Conservation (phyloP, 2,329 filamentous ascomycete species). For the Scedosporium dehoogii region DNA sequence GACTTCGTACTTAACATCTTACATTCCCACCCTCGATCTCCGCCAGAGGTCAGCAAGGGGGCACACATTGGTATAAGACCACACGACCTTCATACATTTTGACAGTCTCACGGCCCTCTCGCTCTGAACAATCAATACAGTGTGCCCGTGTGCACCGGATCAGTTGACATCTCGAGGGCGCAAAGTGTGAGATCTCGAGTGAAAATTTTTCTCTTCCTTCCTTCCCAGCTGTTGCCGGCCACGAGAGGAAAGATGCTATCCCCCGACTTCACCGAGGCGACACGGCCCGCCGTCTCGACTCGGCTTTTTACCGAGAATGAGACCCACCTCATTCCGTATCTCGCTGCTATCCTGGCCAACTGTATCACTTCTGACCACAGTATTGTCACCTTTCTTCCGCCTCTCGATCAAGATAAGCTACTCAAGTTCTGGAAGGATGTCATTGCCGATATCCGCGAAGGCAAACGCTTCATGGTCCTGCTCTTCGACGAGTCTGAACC, state of each 20-base stretch:
- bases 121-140: too few relatives aligned
- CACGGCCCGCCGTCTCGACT: background rate
- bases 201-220: background rate
- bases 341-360: slow-evolving; percentile 47
- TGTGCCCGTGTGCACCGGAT: too few relatives aligned
- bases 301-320: slow-evolving; percentile 3
- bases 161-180: background rate
- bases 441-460: slow-evolving; percentile 34
- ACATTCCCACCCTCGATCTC: background rate
- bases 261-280: background rate
- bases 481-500: slow-evolving; percentile 29
- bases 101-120: too few relatives aligned
- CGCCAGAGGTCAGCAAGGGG: background rate
- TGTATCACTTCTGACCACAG: slow-evolving; percentile 49
- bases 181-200: background rate
- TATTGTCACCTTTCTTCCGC: slow-evolving; percentile 50
- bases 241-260: background rate
- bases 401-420: slow-evolving; percentile 45
- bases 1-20: background rate
- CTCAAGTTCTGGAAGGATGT: slow-evolving; percentile 46
- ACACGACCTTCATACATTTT: too few relatives aligned
- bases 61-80: background rate
- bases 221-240: background rate
- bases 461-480: slow-evolving; percentile 41
- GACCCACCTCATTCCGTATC: slow-evolving; percentile 40